Evolutionary conservation across 768 basidiomycete species (phyloP), one percentile per base, ranked within the genome.

Genomic region (Leccinum aurantiacum): DNA sequence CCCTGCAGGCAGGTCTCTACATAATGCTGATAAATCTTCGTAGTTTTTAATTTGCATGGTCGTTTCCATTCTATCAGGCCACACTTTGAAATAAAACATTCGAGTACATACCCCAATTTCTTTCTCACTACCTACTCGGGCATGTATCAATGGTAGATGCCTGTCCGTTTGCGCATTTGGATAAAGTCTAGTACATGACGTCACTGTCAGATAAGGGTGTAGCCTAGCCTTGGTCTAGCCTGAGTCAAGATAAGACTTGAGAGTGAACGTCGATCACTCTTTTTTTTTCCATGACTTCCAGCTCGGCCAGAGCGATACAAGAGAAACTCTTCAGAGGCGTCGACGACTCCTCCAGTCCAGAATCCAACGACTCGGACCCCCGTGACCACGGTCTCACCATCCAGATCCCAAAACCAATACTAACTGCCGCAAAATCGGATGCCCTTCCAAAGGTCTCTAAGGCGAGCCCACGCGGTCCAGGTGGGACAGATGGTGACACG

Each of bases 281-380:
- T 53, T 51, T 37, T 57, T 60, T 59, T 50, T 50, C 49, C 67
- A 83, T 84, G 82, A 58, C 73, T 38, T 78, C 82, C 25, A 69
- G 72, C 49, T 65, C 82, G 6, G 75, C 80, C 35, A 89, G 83
- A 71, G 86, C 84, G 68, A 81, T 92, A 14, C 91, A 92, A 67
- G 84, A 82, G 31, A 91, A 84, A 74, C 79, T 93, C 41, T 92
- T 93, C 70, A 77, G 83, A 60, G 79, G 79, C 27, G 69, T 73
- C 29, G 72, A 67, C 24, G 69, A 68, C 24, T 62, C 65, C 57
- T 60, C 57, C 27, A 57, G 60, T 37, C 65, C 60, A 47, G 67
- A 52, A 41, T 59, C 63, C 6, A 63, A 49, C 62, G 70, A 74
- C 47, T 54, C 59, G n/a, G 71, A 75, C 24, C 52, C 58, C 54